Base-by-base conservation (phyloP, 1,284 basidiomycete genomes). In the Anthracocystis walkeri region DNA sequence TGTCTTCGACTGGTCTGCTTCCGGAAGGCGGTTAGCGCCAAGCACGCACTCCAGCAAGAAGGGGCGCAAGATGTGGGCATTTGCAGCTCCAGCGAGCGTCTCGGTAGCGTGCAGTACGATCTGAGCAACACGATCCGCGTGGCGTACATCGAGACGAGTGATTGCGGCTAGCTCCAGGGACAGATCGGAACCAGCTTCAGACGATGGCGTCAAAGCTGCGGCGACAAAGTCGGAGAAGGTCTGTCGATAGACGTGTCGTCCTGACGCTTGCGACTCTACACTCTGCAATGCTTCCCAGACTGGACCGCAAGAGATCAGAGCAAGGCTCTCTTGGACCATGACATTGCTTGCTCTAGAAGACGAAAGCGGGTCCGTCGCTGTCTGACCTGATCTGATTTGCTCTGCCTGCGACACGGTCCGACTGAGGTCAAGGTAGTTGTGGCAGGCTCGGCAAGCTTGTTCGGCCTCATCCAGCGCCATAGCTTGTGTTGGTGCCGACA, bases 161-260 rank as follows among this genome's bases (percentile, higher is more conserved):
- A 61, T 51, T 3, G 63, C 68, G 12, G 62, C 62, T 45, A 71
- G 45, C 50, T 62, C 45, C 25, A 65, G 29, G 5, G 58, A n/a
- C n/a, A 33, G 7, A 3, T 45, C 33, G n/a, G 35, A 11, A 3
- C 31, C 38, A 12, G 31, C 27, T 21, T n/a, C 49, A 29, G 49
- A 11, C 11, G 21, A 21, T n/a, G 45, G 25, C 27, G 31, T 42
- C 16, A 71, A 31, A 14, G 51, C 51, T 18, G 68, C 63, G 21
- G 68, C 62, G 5, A 71, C 59, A 58, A 71, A 65, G 59, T 65
- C 60, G 21, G 68, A 71, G 33, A 71, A 71, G 4, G 62, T 58
- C 4, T 38, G 54, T 20, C 27, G 41, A n/a, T 62, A 71, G 14
- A 46, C 33, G 11, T 41, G 38, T 8, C 68, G 58, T 41, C 68